Evolutionary conservation across 139 green algal genomes (phyloP).

Genomic region (Tetraselmis striata): DNA sequence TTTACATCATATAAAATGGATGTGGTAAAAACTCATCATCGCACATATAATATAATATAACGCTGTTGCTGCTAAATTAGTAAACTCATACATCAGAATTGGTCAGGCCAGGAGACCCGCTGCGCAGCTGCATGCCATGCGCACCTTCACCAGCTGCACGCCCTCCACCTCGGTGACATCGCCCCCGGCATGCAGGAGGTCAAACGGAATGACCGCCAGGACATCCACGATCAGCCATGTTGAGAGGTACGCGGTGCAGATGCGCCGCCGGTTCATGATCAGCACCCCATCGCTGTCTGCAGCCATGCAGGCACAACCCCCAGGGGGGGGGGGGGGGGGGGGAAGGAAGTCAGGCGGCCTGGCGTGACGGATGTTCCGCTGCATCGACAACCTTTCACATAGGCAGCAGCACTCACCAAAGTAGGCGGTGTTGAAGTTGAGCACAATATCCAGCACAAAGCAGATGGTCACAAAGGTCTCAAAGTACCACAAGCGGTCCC

Average conservation of each 20-base stretch:
- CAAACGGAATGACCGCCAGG: constrained; percentile 31
- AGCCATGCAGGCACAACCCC: background rate
- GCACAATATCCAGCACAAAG: constrained; percentile 41
- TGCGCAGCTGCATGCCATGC: no score
- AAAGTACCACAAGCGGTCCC: background rate
- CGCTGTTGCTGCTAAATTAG: no score
- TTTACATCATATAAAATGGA: no score
- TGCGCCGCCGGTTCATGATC: constrained; percentile 8
- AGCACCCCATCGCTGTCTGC: constrained; percentile 3
- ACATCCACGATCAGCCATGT: constrained; percentile 34
- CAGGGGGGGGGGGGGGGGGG: no score
- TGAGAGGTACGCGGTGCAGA: constrained; percentile 16
- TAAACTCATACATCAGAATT: no score
- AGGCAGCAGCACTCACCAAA: constrained; percentile 2
- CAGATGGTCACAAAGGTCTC: constrained; percentile 25
- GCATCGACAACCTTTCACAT: background rate
- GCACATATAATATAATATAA: no score
- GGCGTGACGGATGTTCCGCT: no score
- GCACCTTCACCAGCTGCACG: background rate
- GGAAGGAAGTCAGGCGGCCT: no score
- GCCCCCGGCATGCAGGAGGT: constrained; percentile 8
- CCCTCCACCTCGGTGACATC: background rate
- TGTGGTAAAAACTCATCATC: no score
- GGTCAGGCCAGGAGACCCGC: no score
- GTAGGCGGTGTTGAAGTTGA: constrained; percentile 45